These are phyloP conservation scores for Pseudohalonectria lignicola DNA, from an alignment of 2,329 filamentous ascomycete genomes.

Conservation along the genomic window DNA sequence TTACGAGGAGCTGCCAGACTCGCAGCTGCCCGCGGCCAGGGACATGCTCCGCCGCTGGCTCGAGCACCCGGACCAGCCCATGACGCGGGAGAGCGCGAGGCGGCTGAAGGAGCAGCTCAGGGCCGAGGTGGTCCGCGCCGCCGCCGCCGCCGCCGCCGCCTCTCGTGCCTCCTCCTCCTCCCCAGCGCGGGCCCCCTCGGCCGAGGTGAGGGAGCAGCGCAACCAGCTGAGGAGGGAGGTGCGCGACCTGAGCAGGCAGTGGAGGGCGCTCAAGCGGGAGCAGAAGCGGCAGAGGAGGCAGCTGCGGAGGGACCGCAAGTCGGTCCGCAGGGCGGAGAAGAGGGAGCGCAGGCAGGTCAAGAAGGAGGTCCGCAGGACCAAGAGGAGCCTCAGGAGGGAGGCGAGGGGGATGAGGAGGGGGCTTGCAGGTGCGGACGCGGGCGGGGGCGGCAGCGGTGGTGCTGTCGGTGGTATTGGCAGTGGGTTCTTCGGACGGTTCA, in stretches of 20 bases:
- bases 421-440: not conserved
- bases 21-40: slow-evolving; percentile 35
- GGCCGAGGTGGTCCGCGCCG: slow-evolving; percentile 5
- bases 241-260: slow-evolving; percentile 30
- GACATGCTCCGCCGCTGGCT: slow-evolving; percentile 36
- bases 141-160: not conserved
- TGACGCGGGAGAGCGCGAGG: slow-evolving; percentile 32
- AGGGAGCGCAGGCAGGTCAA: slow-evolving; percentile 19
- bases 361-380: slow-evolving; percentile 11
- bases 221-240: slow-evolving; percentile 30
- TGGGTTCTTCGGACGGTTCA: not conserved
- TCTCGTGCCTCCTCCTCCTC: not conserved
- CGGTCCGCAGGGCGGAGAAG: slow-evolving; percentile 15
- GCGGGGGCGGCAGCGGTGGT: not conserved
- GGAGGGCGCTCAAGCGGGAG: slow-evolving; percentile 26
- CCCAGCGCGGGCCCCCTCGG: slow-evolving; percentile 3
- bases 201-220: slow-evolving; percentile 10
- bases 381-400: slow-evolving; percentile 1
- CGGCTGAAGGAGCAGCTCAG: slow-evolving; percentile 31
- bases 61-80: slow-evolving; percentile 33
- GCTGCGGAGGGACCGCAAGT: slow-evolving; percentile 19
- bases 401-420: slow-evolving; percentile 1
- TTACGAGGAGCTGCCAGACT: slow-evolving; percentile 35
- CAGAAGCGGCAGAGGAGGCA: slow-evolving; percentile 20
- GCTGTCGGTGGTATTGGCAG: not conserved